These are phyloP conservation scores for Gracilaria domingensis DNA, from an alignment of 23 red algal species.

Conservation along the genomic window DNA sequence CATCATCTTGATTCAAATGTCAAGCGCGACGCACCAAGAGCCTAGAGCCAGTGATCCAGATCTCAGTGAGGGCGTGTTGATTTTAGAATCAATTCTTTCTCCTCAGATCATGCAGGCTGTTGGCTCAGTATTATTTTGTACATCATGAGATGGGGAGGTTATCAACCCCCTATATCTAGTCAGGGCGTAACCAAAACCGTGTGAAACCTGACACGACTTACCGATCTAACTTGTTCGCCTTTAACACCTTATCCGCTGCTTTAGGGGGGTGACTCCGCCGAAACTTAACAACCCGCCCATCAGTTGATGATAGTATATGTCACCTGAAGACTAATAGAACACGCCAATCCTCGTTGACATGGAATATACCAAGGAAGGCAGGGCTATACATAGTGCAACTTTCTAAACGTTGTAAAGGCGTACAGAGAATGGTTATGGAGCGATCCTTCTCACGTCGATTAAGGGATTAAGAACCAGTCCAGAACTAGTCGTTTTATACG, in stretches of 20 bases:
- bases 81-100: background rate
- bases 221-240: constrained; percentile 40
- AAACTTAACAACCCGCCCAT: too few species aligned
- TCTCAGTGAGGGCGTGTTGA: constrained; percentile 8
- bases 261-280: background rate
- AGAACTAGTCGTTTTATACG: background rate
- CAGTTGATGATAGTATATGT: too few species aligned
- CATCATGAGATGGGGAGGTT: constrained; percentile 26
- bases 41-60: background rate
- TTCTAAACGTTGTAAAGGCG: background rate
- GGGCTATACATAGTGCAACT: background rate
- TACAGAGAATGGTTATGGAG: background rate
- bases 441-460: background rate
- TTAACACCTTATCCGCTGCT: background rate
- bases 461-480: background rate
- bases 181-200: constrained; percentile 1
- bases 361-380: background rate
- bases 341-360: background rate
- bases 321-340: too few species aligned
- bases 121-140: background rate
- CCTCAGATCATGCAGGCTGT: background rate
- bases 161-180: constrained; percentile 13
- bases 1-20: constrained; percentile 2
- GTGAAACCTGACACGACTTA: constrained; percentile 27
- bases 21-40: background rate